Percentiles rank a stretch among this genome's conserved stretches.
These are phyloP conservation scores for Cyclospora cayetanensis DNA, from an alignment of 169 alveolate genomes.

Conservation along the genomic window DNA sequence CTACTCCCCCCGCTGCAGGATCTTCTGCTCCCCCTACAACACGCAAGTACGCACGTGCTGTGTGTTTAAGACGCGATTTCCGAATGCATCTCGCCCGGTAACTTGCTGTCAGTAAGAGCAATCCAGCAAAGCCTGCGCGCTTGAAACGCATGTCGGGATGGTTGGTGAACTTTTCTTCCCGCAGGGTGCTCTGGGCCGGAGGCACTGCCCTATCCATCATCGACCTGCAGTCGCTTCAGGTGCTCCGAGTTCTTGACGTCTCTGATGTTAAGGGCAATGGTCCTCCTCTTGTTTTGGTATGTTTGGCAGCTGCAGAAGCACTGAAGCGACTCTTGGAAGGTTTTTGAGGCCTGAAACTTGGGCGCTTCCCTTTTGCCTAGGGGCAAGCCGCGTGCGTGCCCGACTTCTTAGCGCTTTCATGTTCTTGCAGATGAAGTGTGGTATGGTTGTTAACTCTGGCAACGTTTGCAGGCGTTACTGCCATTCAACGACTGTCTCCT, in stretches of 20 bases:
- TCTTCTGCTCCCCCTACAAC: neutral
- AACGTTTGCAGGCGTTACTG: neutral
- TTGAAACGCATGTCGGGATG: no score
- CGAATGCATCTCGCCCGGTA: no score
- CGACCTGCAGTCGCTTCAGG: neutral
- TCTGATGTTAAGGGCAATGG: conserved; percentile 12
- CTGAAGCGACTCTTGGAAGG: no score
- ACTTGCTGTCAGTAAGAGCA: no score
- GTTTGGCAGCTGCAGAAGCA: neutral
- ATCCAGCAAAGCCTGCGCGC: no score
- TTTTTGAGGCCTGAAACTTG: neutral
- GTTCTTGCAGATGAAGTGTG: no score
- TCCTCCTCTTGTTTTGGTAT: neutral
- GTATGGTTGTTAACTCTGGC: neutral
- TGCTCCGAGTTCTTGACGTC: neutral
- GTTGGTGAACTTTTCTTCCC: neutral
- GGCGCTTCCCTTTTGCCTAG: neutral
- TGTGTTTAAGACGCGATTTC: no score
- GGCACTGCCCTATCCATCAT: neutral
- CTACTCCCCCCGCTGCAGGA: neutral
- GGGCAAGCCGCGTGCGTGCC: neutral
- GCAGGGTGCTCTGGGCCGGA: conserved; percentile 21
- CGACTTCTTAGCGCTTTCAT: neutral
- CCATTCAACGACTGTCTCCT: conserved; percentile 1
- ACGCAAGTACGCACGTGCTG: no score